phyloP scores from a whole-genome alignment of 495 filamentous ascomycete genomes.

The Chaetomium tenue region DNA sequence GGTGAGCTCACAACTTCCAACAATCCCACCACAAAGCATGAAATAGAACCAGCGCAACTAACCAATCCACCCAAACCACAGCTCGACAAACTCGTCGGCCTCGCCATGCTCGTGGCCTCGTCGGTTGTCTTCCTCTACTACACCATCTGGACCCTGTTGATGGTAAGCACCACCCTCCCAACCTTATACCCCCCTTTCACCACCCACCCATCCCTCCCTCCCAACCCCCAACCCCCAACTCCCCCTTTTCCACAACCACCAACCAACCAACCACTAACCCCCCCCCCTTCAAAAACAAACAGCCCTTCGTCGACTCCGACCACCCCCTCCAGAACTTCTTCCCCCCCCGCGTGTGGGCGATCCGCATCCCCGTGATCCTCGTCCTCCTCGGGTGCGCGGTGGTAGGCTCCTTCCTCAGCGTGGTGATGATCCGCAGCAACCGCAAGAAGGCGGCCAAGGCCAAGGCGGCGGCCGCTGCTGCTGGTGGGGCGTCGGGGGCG shows the following conservation, averaged over 20 bases:
- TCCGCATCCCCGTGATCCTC: slow-evolving; percentile 96
- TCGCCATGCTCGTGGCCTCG: slow-evolving; percentile 95
- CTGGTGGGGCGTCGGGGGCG: slow-evolving; percentile 40
- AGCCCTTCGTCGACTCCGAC: slow-evolving; percentile 96
- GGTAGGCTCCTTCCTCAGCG: slow-evolving; percentile 90
- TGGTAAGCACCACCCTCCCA: slow-evolving; percentile 57
- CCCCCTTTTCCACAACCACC: background rate
- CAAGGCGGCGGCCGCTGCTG: slow-evolving; percentile 57
- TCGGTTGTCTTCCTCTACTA: slow-evolving; percentile 98
- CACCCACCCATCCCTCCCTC: background rate
- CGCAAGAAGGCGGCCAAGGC: slow-evolving; percentile 94
- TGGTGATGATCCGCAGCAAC: slow-evolving; percentile 99
- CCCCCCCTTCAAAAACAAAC: background rate
- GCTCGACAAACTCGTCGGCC: slow-evolving; percentile 94
- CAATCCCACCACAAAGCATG: slow-evolving; percentile 24
- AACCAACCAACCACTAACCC: background rate
- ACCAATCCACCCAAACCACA: slow-evolving; percentile 36
- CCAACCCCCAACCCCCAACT: background rate
- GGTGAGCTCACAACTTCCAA: slow-evolving; percentile 28
- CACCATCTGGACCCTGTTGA: slow-evolving; percentile 93
- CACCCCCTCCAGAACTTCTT: slow-evolving; percentile 94
- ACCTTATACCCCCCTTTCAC: background rate
- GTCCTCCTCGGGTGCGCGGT: slow-evolving; percentile 88
- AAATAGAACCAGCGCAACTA: slow-evolving; percentile 3
- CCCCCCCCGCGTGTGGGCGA: slow-evolving; percentile 96